Evolutionary conservation across 148 eudicot species (phyloP).

Genomic region (Nepenthes gracilis): DNA sequence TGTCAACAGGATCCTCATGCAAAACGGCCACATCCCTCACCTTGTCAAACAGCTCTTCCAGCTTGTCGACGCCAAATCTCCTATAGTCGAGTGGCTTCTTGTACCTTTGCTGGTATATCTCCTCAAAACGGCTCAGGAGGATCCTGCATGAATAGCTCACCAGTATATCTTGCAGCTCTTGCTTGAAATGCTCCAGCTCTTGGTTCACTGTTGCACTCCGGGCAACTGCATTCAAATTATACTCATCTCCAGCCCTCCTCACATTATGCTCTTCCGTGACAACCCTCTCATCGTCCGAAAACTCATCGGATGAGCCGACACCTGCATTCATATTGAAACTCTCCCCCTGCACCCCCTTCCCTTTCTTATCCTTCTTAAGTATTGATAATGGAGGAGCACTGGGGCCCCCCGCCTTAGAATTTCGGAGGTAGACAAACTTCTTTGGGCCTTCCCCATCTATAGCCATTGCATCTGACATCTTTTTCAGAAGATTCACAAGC

Average conservation of each 20-base stretch:
- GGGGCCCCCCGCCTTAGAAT: slow-evolving; percentile 24
- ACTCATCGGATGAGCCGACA: slow-evolving; percentile 64
- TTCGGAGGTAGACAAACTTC: slow-evolving; percentile 46
- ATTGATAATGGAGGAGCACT: slow-evolving; percentile 22
- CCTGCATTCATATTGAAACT: slow-evolving; percentile 19
- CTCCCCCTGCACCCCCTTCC: slow-evolving; percentile 43
- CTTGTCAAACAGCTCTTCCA: slow-evolving; percentile 68
- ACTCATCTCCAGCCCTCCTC: slow-evolving; percentile 11
- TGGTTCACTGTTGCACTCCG: slow-evolving; percentile 14
- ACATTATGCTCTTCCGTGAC: slow-evolving; percentile 33
- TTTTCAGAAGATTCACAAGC: slow-evolving; percentile 75
- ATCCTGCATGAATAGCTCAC: slow-evolving; percentile 70
- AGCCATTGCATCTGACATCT: slow-evolving; percentile 48
- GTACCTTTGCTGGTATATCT: slow-evolving; percentile 72
- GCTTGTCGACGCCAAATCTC: slow-evolving; percentile 49
- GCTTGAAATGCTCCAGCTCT: slow-evolving; percentile 42
- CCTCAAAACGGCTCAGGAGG: slow-evolving; percentile 51
- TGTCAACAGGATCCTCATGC: slow-evolving; percentile 55
- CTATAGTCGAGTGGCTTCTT: slow-evolving; percentile 46
- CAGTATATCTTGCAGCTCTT: slow-evolving; percentile 84
- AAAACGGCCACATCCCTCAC: slow-evolving; percentile 70
- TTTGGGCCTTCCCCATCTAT: slow-evolving; percentile 62
- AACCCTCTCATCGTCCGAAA: slow-evolving; percentile 62
- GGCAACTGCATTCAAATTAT: slow-evolving; percentile 6
- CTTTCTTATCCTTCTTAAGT: slow-evolving; percentile 43